Percentiles rank a stretch among this genome's conserved stretches.
phyloP scores from a whole-genome alignment of 2,329 filamentous ascomycete species.

The Pseudogymnoascus sp. region DNA sequence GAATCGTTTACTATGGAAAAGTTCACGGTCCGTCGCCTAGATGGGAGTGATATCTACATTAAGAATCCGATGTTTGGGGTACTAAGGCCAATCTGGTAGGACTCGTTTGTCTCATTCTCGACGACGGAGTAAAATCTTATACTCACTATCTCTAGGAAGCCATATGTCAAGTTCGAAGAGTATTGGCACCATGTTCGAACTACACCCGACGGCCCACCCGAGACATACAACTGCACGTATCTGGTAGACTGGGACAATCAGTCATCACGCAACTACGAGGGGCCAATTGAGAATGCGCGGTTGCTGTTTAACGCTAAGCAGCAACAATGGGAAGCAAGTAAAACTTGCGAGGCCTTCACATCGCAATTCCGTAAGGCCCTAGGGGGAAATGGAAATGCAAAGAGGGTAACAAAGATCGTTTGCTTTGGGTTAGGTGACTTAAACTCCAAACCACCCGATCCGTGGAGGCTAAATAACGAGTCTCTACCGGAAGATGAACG shows the following conservation, averaged over 20 bases:
- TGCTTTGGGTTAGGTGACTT: constrained; percentile 26
- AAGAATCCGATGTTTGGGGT: constrained; percentile 22
- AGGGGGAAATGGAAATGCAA: background rate
- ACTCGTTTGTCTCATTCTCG: background rate
- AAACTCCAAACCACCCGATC: constrained; percentile 17
- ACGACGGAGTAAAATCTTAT: constrained; percentile 3
- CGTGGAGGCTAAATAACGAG: constrained; percentile 18
- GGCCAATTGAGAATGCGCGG: constrained; percentile 12
- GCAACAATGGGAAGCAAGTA: constrained; percentile 20
- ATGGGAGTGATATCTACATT: constrained; percentile 20
- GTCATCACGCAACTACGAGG: constrained; percentile 16
- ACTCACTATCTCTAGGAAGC: constrained; percentile 16
- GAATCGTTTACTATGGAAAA: constrained; percentile 16
- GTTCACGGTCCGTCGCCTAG: constrained; percentile 24
- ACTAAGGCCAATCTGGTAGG: constrained; percentile 22
- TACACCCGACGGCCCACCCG: constrained; percentile 18
- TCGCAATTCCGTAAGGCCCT: constrained; percentile 18
- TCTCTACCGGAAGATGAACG: constrained; percentile 12
- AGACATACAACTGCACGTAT: constrained; percentile 25
- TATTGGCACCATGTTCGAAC: constrained; percentile 19
- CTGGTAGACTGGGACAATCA: constrained; percentile 24
- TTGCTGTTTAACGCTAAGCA: constrained; percentile 17
- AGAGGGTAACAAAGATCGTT: constrained; percentile 23
- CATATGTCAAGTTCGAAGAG: constrained; percentile 22
- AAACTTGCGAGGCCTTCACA: constrained; percentile 19